Evolutionary conservation across 805 yeast species (phyloP), one percentile per base, ranked within the genome.

Genomic region (Kodamaea hsintzibuensis): DNA sequence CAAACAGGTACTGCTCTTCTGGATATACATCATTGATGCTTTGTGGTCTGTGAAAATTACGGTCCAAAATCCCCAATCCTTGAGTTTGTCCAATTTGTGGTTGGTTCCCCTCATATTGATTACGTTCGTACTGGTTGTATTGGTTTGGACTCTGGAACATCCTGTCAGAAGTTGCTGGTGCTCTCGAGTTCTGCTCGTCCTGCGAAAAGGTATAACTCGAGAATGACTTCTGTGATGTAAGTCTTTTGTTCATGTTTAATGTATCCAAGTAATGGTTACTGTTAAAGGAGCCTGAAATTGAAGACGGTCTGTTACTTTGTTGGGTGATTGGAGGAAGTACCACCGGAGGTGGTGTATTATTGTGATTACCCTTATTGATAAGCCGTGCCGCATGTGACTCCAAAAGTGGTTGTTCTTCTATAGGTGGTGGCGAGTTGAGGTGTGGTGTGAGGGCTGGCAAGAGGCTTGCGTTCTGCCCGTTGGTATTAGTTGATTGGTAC

Each of bases 1-100:
- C 65, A 27, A 63, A 65, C 17, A 67, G 63, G 46, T 63, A 64
- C 42, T 59, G 59, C 6, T 65, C 73, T 16, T 65, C 73, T 43
- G 63, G 64, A 55, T 62, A 71, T 2, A 53, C 60, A 22, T 62
- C 70, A 44, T 57, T 60, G 12, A 65, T 57, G 42, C 67, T 64
- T n/a, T 49, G 54, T 4, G 59, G 51, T 13, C 55, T 33, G 35
- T 54, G 57, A 13, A 40, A 40, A 12, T 40, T 40, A 2, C 56
- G 50, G 13, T 45, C 63, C 17, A 59, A 44, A 9, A 60, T 35
- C 10, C 61, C 63, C 40, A 59, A 38, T 1, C 60, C 62, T 16
- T 55, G 57, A 3, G 51, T 22, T 16, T 30, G 49, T 7, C 37
- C 42, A 8, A 17, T 33, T 22, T 40, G 44, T 13, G n/a, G 19